A percentile compares a stretch with the other conserved stretches of the same genome.
These are phyloP conservation scores for Nigrograna mackinnonii DNA, from an alignment of 2,329 filamentous ascomycete species.

Conservation along the genomic window DNA sequence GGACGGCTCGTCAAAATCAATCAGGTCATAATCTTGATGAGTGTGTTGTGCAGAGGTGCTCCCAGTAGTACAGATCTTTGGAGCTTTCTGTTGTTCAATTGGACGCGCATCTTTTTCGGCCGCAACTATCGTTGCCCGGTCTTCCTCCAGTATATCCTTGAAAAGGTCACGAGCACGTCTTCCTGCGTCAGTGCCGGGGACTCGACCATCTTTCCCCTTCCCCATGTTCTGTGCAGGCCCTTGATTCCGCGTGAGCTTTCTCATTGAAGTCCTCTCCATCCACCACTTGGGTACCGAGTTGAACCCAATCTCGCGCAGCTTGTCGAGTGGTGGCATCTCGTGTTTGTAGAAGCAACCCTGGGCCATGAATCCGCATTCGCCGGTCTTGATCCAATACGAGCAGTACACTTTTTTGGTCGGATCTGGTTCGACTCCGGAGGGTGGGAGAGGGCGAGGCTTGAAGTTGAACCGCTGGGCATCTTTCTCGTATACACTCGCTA, in stretches of 20 bases:
- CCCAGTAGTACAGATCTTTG: too few relatives aligned
- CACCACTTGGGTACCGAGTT: conserved; percentile 60
- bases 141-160: conserved; percentile 1
- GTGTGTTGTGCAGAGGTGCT: too few relatives aligned
- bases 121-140: too few relatives aligned
- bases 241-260: conserved; percentile 27
- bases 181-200: too few relatives aligned
- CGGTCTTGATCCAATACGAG: conserved; percentile 87
- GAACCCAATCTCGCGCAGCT: conserved; percentile 72
- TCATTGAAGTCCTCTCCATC: conserved; percentile 48
- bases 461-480: conserved; percentile 32
- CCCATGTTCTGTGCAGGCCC: too few relatives aligned
- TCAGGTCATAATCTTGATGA: too few relatives aligned
- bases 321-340: conserved; percentile 78
- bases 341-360: conserved; percentile 90
- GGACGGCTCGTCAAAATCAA: too few relatives aligned
- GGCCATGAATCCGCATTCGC: conserved; percentile 82
- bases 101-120: too few relatives aligned
- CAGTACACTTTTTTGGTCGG: conserved; percentile 73
- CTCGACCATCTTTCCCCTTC: too few relatives aligned
- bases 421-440: conserved; percentile 44
- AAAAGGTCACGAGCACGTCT: background rate
- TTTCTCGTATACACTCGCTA: conserved; percentile 27
- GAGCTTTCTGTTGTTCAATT: too few relatives aligned
- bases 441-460: conserved; percentile 21